A percentile compares a stretch with the other conserved stretches of the same genome.
These are phyloP conservation scores for Diddensiella transvaalensis DNA, from an alignment of 805 yeast species.

Conservation along the genomic window DNA sequence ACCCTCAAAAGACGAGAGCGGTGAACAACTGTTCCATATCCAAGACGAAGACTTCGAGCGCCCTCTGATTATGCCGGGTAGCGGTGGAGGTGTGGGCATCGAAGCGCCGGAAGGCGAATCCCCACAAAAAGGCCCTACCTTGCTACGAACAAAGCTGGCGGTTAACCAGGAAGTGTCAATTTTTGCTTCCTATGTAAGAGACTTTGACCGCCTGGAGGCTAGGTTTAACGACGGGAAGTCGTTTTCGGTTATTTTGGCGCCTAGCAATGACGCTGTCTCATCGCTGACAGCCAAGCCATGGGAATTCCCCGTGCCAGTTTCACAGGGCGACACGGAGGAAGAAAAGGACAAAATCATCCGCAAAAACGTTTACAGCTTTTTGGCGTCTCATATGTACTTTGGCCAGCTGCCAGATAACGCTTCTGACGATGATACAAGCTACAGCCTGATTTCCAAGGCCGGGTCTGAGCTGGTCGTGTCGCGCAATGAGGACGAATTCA, in stretches of 20 bases:
- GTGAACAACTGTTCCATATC: slow-evolving; percentile 14
- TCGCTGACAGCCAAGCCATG: slow-evolving; percentile 62
- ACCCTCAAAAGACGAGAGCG: slow-evolving; percentile 9
- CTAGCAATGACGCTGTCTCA: slow-evolving; percentile 59
- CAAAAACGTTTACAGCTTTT: slow-evolving; percentile 53
- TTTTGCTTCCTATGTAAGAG: slow-evolving; percentile 69
- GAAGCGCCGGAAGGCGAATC: slow-evolving; percentile 19
- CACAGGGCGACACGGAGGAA: slow-evolving; percentile 32
- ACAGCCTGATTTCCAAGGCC: slow-evolving; percentile 5
- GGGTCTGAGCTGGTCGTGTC: slow-evolving; percentile 11
- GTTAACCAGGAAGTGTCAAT: slow-evolving; percentile 48
- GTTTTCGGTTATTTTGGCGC: slow-evolving; percentile 62
- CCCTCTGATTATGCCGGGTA: slow-evolving; percentile 3
- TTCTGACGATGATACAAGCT: slow-evolving; percentile 3
- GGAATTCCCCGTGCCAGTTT: slow-evolving; percentile 65
- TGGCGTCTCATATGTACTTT: slow-evolving; percentile 58
- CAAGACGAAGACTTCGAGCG: slow-evolving; percentile 6
- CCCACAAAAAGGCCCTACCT: slow-evolving; percentile 33
- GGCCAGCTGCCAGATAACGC: slow-evolving; percentile 16
- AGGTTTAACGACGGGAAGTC: slow-evolving; percentile 45
- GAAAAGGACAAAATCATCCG: slow-evolving; percentile 48
- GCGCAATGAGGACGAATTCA: slow-evolving; percentile 8
- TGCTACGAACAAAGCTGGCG: slow-evolving; percentile 40
- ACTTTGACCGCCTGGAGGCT: slow-evolving; percentile 46
- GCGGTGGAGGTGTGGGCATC: neutral